Percentiles rank a stretch among this genome's conserved stretches.
Evolutionary conservation across 75 land plant genomes (phyloP).

Genomic region (Cryptomeria japonica): DNA sequence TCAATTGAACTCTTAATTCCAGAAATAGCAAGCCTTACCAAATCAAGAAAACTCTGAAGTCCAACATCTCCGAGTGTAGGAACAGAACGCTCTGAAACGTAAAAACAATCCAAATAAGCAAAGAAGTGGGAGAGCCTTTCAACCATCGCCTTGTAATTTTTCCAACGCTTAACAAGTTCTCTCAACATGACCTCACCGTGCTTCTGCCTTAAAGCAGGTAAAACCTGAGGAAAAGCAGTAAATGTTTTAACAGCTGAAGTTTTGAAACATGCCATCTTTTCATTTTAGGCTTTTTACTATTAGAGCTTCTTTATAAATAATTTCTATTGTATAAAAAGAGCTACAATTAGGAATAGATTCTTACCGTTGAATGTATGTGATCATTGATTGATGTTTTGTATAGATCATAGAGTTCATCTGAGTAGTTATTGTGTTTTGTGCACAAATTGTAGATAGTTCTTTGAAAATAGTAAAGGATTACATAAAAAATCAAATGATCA

Average conservation of each 20-base stretch:
- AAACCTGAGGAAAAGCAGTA: slow-evolving; percentile 42
- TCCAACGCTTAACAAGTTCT: slow-evolving; percentile 84
- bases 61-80: slow-evolving; percentile 87
- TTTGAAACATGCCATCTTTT: neutral
- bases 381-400: slow-evolving; percentile 70
- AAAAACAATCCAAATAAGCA: slow-evolving; percentile 81
- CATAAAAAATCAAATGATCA: neutral
- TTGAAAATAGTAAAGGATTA: neutral
- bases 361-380: slow-evolving; percentile 38
- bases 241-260: neutral
- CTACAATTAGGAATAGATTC: neutral
- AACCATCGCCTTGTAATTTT: slow-evolving; percentile 87
- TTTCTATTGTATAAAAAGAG: too few relatives aligned
- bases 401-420: slow-evolving; percentile 73
- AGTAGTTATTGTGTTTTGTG: slow-evolving; percentile 74
- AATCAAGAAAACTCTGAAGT: slow-evolving; percentile 63
- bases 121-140: slow-evolving; percentile 84
- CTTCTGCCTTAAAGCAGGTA: slow-evolving; percentile 81
- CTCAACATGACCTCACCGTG: slow-evolving; percentile 84
- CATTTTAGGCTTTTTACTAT: too few relatives aligned
- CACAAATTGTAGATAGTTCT: slow-evolving; percentile 89
- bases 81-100: slow-evolving; percentile 70
- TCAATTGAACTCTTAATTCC: too few relatives aligned
- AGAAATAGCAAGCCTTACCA: slow-evolving; percentile 39
- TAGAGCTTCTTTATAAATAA: too few relatives aligned